A percentile compares a stretch with the other conserved stretches of the same genome.
These are phyloP conservation scores for Trichoderma sp. DNA, from an alignment of 2,329 filamentous ascomycete species.

Conservation along the genomic window DNA sequence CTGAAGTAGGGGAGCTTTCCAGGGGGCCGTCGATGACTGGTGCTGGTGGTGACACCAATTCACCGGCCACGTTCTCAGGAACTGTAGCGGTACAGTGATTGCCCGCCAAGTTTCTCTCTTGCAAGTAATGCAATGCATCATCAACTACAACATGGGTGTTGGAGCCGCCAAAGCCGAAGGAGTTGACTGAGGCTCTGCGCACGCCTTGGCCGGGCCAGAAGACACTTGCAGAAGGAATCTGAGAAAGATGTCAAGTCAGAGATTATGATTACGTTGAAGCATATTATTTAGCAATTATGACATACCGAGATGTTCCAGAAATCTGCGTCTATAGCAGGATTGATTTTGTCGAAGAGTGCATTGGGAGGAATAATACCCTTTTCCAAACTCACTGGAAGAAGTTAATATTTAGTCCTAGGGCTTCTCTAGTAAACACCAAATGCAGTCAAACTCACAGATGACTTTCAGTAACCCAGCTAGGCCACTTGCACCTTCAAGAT, in stretches of 20 bases:
- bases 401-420: no score
- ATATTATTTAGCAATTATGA: no score
- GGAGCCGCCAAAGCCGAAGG: conserved; percentile 49
- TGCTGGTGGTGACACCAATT: not conserved
- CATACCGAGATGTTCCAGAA: conserved; percentile 20
- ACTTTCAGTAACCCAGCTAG: conserved; percentile 20
- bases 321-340: conserved; percentile 14
- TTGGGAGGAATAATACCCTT: conserved; percentile 1
- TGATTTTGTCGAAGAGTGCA: conserved; percentile 5
- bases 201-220: conserved; percentile 36
- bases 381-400: conserved; percentile 9
- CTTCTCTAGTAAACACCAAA: no score
- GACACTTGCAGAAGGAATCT: no score
- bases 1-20: no score
- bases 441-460: no score
- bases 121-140: conserved; percentile 14
- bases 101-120: not conserved
- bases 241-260: no score
- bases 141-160: conserved; percentile 46
- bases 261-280: no score
- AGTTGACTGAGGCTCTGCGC: conserved; percentile 44
- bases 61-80: not conserved
- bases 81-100: not conserved
- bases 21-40: not conserved
- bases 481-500: conserved; percentile 22